Evolutionary conservation across 257 asterid genomes (phyloP), one percentile per base, ranked within the genome.

Genomic region (Cinchona pubescens): DNA sequence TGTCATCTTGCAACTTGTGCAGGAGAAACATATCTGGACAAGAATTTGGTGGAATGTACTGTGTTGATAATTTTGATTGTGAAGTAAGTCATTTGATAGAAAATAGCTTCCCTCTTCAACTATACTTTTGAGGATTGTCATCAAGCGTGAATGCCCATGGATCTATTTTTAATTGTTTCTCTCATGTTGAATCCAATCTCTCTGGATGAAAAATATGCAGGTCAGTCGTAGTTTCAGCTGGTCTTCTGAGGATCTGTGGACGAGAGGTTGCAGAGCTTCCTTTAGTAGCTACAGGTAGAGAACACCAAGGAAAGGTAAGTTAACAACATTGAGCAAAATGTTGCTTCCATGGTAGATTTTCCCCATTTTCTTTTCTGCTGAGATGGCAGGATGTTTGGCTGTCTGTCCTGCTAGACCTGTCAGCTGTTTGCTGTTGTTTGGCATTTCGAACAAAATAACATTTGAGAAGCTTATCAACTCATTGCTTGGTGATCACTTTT

Each of bases 21-120:
- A 95, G 99, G 88, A 90, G 97, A 88, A 95, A 90, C 88, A 95
- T 95, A 74, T 90, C 96, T 38, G 99, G 99, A 76, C 99, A 95
- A 85, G 99, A 95, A 85, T 95, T 95, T 77, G 90, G 98, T 73
- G 99, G 99, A 80, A 93, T 95, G 96, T 93, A 95, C 72, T 92
- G 98, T 75, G 85, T 91, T 78, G 96, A n/a, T n/a, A n/a, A n/a
- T 95, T 77, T 85, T 95, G 78, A 85, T 84, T 78, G 94, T 91
- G 42, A 87, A 90, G 99, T 95, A 87, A 85, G 97, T 85, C 45
- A 18, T 21, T 71, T 53, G 29, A 58, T 64, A 46, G 43, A 75
- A 58, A 60, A 55, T 15, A 30, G 18, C 70, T 76, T 13, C 55
- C n/a, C 32, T 62, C 18, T 65, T 80, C 35, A 15, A 5, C n/a